Percentiles rank a stretch among this genome's conserved stretches.
phyloP scores from a whole-genome alignment of 371 early-diverging fungal species.

The Lichtheimia ramosa region DNA sequence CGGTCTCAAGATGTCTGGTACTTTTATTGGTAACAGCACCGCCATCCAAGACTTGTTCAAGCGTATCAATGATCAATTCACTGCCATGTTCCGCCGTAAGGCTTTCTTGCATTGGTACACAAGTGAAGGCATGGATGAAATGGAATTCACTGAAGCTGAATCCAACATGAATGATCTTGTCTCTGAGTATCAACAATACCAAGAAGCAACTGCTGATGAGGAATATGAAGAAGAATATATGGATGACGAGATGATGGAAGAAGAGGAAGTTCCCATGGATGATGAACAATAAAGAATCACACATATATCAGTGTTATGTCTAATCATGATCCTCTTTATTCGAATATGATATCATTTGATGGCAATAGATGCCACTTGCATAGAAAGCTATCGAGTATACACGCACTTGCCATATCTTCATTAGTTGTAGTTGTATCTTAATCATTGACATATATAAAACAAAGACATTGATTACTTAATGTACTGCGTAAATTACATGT shows the following conservation, averaged over 20 bases:
- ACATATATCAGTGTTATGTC: no score
- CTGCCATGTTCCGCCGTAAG: constrained; percentile 89
- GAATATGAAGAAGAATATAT: constrained; percentile 34
- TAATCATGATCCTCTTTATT: no score
- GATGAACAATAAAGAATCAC: no score
- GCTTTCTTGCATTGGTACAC: constrained; percentile 97
- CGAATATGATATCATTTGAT: no score
- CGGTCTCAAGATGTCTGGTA: constrained; percentile 94
- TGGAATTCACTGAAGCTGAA: constrained; percentile 90
- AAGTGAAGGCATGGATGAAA: constrained; percentile 94
- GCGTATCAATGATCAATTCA: constrained; percentile 93
- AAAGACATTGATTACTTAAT: no score
- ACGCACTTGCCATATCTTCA: no score
- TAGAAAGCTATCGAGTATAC: no score
- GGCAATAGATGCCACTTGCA: no score
- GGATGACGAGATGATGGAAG: constrained; percentile 30
- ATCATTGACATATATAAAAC: no score
- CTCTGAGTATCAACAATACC: constrained; percentile 95
- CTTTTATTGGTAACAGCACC: constrained; percentile 98
- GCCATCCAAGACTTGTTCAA: constrained; percentile 98
- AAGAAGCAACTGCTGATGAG: constrained; percentile 79
- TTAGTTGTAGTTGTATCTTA: no score
- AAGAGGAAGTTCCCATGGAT: constrained; percentile 10
- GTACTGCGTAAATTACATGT: no score
- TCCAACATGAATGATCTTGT: constrained; percentile 93